These are phyloP conservation scores for Fusarium abutilonis DNA, from an alignment of 2,329 filamentous ascomycete genomes.

Conservation along the genomic window DNA sequence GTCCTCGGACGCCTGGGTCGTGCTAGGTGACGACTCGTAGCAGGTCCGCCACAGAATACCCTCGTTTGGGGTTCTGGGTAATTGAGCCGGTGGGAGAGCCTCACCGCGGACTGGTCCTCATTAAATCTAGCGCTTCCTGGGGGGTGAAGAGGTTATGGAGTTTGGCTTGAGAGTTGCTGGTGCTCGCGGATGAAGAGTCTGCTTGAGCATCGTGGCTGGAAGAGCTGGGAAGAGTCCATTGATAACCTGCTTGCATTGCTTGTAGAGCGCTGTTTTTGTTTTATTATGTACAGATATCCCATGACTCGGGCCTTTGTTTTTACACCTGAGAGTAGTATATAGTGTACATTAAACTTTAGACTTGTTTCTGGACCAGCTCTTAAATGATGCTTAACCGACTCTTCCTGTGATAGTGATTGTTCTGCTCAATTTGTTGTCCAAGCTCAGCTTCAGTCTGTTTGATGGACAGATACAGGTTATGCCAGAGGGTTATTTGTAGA, in stretches of 20 bases:
- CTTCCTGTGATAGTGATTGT: too few species aligned
- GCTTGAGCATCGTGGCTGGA: slow-evolving; percentile 42
- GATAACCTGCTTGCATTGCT: slow-evolving; percentile 38
- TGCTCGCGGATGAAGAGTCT: slow-evolving; percentile 38
- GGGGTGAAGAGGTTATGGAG: slow-evolving; percentile 24
- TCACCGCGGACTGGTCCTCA: slow-evolving; percentile 54
- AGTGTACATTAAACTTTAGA: slow-evolving; percentile 13
- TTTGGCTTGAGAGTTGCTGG: slow-evolving; percentile 13
- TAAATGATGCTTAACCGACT: background rate
- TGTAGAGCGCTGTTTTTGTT: slow-evolving; percentile 30
- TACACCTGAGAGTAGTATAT: slow-evolving; percentile 15
- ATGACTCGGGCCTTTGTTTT: background rate
- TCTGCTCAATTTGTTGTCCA: too few species aligned
- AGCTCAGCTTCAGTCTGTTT: too few species aligned
- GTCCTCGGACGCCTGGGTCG: slow-evolving; percentile 53
- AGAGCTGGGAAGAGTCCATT: slow-evolving; percentile 13
- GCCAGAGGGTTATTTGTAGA: too few species aligned
- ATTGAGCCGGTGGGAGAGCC: slow-evolving; percentile 44
- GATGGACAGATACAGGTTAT: too few species aligned
- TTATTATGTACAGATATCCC: slow-evolving; percentile 22
- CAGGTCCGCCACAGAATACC: slow-evolving; percentile 53
- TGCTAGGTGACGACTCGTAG: slow-evolving; percentile 59
- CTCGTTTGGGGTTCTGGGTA: slow-evolving; percentile 44
- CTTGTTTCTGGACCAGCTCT: background rate
- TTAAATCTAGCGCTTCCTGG: slow-evolving; percentile 38